These are phyloP conservation scores for Apophysomyces elegans DNA, from an alignment of 371 early-diverging fungal genomes.

Conservation along the genomic window DNA sequence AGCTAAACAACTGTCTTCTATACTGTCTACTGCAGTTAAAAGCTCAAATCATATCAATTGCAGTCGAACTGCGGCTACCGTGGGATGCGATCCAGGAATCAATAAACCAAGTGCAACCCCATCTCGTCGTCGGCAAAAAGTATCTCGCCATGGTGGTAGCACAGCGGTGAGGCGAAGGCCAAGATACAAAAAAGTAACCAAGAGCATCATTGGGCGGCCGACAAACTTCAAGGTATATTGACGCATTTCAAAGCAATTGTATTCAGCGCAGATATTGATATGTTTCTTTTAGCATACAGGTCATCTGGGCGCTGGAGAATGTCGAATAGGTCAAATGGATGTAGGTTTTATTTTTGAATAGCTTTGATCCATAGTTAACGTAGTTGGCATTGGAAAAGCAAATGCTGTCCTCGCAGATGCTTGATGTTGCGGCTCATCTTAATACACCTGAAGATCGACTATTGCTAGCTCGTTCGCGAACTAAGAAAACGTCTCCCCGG, in stretches of 20 bases:
- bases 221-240: slow-evolving; percentile 25
- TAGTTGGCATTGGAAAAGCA: background rate
- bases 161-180: background rate
- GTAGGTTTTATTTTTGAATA: slow-evolving; percentile 3
- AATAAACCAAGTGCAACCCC: slow-evolving; percentile 5
- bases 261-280: background rate
- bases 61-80: background rate
- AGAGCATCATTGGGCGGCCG: slow-evolving; percentile 29
- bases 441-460: slow-evolving; percentile 16
- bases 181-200: slow-evolving; percentile 18
- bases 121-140: slow-evolving; percentile 4
- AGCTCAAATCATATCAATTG: background rate
- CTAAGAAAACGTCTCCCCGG: background rate
- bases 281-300: slow-evolving; percentile 10
- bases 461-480: background rate
- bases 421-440: slow-evolving; percentile 13
- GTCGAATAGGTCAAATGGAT: slow-evolving; percentile 12
- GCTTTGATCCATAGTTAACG: background rate
- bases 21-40: background rate
- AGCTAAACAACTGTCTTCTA: slow-evolving; percentile 5
- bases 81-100: slow-evolving; percentile 11
- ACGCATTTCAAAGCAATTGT: background rate
- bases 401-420: slow-evolving; percentile 10
- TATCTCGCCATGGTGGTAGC: background rate
- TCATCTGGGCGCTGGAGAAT: slow-evolving; percentile 18